Conservation (phyloP, 495 filamentous ascomycete genomes). For the Lepidopterella palustris region DNA sequence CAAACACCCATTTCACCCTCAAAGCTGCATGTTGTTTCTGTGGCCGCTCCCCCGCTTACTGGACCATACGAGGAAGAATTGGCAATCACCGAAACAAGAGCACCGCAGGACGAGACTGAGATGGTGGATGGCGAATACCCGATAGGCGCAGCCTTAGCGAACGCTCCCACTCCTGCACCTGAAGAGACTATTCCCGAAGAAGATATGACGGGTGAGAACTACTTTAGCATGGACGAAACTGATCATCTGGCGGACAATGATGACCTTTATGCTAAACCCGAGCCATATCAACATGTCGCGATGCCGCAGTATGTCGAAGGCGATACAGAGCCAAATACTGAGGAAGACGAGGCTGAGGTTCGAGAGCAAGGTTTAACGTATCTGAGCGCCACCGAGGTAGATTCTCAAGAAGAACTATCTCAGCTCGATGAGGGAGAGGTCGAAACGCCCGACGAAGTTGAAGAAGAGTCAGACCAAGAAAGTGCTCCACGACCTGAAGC, state of each 20-base stretch:
- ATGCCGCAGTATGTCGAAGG: constrained; percentile 3
- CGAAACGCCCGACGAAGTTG: not conserved
- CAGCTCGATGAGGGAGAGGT: not conserved
- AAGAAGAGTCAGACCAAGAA: not conserved
- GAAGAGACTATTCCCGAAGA: no score
- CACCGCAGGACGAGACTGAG: no score
- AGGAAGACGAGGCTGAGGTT: constrained; percentile 8
- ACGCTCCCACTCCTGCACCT: no score
- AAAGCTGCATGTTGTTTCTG: not conserved
- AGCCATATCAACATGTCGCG: constrained; percentile 6
- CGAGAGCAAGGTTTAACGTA: not conserved
- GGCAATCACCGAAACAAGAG: no score
- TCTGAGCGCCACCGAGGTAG: not conserved
- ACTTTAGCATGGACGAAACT: not conserved
- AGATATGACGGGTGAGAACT: not conserved
- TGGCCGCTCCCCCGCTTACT: not conserved
- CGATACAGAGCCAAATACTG: constrained; percentile 19
- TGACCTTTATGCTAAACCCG: constrained; percentile 20
- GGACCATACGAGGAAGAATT: not conserved
- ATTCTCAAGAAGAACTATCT: not conserved
- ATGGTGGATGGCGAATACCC: no score
- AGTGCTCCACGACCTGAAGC: not conserved
- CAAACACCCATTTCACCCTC: constrained; percentile 5
- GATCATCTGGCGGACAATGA: not conserved
- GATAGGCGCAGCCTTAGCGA: no score